Conservation (phyloP, 2,329 filamentous ascomycete genomes). For the Colletotrichum tropicicola region DNA sequence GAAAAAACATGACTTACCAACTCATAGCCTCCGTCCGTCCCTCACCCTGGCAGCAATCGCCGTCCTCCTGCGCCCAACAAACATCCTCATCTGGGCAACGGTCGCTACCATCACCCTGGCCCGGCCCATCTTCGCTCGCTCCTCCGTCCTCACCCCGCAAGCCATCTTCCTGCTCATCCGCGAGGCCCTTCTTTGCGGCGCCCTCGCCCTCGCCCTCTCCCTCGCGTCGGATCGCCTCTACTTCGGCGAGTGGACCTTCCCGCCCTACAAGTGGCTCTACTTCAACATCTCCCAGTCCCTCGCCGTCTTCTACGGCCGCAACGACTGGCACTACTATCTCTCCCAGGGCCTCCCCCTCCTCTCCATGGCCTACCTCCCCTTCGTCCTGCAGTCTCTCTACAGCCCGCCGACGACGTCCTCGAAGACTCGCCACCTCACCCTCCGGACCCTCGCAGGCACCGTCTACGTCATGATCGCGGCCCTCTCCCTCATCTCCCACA, state of each 20-base stretch:
- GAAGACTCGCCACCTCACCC: slow-evolving; percentile 42
- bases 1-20: slow-evolving; percentile 26
- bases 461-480: slow-evolving; percentile 66
- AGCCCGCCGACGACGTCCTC: slow-evolving; percentile 47
- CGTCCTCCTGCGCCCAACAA: slow-evolving; percentile 89
- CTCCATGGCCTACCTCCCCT: slow-evolving; percentile 84
- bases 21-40: slow-evolving; percentile 58
- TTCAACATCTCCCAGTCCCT: slow-evolving; percentile 91
- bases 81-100: slow-evolving; percentile 83
- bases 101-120: slow-evolving; percentile 62
- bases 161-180: slow-evolving; percentile 63
- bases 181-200: slow-evolving; percentile 72
- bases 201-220: slow-evolving; percentile 69
- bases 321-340: slow-evolving; percentile 92
- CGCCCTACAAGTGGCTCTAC: slow-evolving; percentile 85
- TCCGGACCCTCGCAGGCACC: slow-evolving; percentile 61
- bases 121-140: slow-evolving; percentile 41
- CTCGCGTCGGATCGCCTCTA: slow-evolving; percentile 77
- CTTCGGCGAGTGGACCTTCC: slow-evolving; percentile 88
- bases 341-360: slow-evolving; percentile 90
- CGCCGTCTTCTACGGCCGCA: slow-evolving; percentile 91
- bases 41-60: slow-evolving; percentile 82
- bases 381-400: slow-evolving; percentile 73
- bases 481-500: slow-evolving; percentile 87
- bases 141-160: slow-evolving; percentile 52